Base-by-base conservation (phyloP, 1,284 basidiomycete species). In the Somion occarium region DNA sequence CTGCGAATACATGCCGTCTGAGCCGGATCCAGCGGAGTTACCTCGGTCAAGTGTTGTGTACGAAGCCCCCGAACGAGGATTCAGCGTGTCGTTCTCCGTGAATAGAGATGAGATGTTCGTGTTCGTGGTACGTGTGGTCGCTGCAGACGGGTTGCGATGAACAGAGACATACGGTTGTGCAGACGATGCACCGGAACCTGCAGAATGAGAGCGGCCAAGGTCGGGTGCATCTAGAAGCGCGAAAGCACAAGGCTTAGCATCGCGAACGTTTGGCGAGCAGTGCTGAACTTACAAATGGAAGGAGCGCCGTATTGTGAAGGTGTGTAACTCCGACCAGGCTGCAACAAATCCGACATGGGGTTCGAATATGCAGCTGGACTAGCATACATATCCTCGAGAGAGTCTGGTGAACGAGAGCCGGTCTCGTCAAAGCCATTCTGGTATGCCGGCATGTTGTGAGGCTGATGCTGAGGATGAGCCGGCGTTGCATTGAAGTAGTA, bases 1-100 rank as follows among this genome's bases (percentile, higher is more conserved):
- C 18, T 41, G 39, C 19, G 39, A 5, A 9, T 22, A 41, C 9
- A 22, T 55, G 50, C 54, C 47, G 19, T 61, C 58, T 7, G 61
- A 60, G 9, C 56, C 46, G 46, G 66, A 68, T n/a, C 54, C 53
- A 3, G 52, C 46, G 15, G 67, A 69, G 44, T 63, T 62, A 3
- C 63, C 63, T 12, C 67, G 63, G 38, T 65, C 62, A 7, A 68
- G 54, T 2, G 58, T 52, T 1, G 64, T 64, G 5, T 56, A 25
- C 2, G 64, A 60, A 30, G 62, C 61, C 23, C 54, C 46, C 1
- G 61, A 47, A 11, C 55, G 49, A 11, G 13, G 12, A 51, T 50
- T 23, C 50, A 56, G 2, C 5, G 52, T 57, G 44, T 64, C 59
- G 30, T 34, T 34, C 59, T 13, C 54, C 50, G 48, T 58, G 59